Conservation (phyloP, 345 rosid genomes). For the Lepidium sativum region DNA sequence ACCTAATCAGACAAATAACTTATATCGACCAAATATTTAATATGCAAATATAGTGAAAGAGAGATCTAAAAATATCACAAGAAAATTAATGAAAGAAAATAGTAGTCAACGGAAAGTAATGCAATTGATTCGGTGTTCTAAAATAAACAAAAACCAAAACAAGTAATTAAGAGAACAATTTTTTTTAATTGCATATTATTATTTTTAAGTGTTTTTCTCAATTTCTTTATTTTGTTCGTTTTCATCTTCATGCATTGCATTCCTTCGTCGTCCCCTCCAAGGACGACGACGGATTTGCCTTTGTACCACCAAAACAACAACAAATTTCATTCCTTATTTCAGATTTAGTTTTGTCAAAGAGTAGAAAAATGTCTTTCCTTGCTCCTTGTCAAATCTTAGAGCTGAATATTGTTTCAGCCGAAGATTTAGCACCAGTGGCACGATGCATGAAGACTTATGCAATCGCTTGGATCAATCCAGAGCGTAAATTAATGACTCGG, state of each 20-base stretch:
- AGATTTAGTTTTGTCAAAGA: not conserved
- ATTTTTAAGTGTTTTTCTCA: conserved; percentile 4
- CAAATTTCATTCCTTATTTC: not conserved
- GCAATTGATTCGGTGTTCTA: conserved; percentile 22
- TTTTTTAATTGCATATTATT: conserved; percentile 4
- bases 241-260: conserved; percentile 21
- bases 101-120: conserved; percentile 19
- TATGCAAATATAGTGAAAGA: not conserved
- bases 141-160: conserved; percentile 21
- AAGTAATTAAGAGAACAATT: not conserved
- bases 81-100: conserved; percentile 14
- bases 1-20: not conserved
- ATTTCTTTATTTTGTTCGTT: conserved; percentile 15
- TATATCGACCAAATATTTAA: not conserved
- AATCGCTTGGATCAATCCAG: conserved; percentile 74
- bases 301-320: not conserved
- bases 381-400: conserved; percentile 64
- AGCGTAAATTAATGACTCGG: conserved; percentile 60
- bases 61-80: conserved; percentile 3
- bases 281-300: conserved; percentile 29
- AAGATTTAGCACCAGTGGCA: conserved; percentile 49
- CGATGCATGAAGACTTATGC: conserved; percentile 82
- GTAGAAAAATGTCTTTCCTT: conserved; percentile 30
- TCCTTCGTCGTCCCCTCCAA: conserved; percentile 27
- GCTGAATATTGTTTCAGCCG: conserved; percentile 72